phyloP scores from a whole-genome alignment of 768 basidiomycete genomes.

The Pleurotus eryngii region DNA sequence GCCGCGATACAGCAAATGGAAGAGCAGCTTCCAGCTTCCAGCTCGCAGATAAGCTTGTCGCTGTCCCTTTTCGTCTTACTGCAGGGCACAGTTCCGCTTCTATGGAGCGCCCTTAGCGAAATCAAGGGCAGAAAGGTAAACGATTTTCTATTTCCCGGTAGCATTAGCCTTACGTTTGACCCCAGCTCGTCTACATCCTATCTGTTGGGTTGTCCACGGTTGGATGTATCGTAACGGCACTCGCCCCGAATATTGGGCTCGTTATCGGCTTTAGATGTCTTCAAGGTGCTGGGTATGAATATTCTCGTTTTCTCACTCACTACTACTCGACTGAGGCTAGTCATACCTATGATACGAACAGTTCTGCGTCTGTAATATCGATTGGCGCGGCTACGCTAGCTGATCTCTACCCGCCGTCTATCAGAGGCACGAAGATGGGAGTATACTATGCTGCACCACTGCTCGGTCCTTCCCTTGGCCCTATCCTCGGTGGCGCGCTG shows the following conservation, averaged over 20 bases:
- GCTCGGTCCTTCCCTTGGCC: constrained; percentile 70
- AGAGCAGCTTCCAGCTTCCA: constrained; percentile 54
- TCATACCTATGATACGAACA: constrained; percentile 18
- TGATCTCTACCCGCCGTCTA: constrained; percentile 71
- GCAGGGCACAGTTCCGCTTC: constrained; percentile 63
- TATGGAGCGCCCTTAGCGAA: constrained; percentile 72
- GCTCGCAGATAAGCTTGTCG: constrained; percentile 60
- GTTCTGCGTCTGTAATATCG: constrained; percentile 62
- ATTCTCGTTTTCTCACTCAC: not conserved
- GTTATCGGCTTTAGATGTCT: constrained; percentile 68
- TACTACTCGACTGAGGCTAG: not conserved
- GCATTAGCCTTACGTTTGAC: not conserved
- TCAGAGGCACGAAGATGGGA: constrained; percentile 79
- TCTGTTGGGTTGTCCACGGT: constrained; percentile 51
- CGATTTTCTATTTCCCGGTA: constrained; percentile 1
- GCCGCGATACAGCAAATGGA: constrained; percentile 65
- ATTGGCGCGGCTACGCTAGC: constrained; percentile 79
- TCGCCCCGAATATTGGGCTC: constrained; percentile 47
- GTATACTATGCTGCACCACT: constrained; percentile 79
- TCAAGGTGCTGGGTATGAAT: constrained; percentile 61
- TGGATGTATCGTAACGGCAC: constrained; percentile 54
- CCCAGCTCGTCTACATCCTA: constrained; percentile 50
- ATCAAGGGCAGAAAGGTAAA: constrained; percentile 70
- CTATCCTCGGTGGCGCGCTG: constrained; percentile 67
- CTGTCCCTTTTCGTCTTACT: constrained; percentile 71